phyloP scores from a whole-genome alignment of 805 yeast genomes.

The Brettanomyces custersianus region DNA sequence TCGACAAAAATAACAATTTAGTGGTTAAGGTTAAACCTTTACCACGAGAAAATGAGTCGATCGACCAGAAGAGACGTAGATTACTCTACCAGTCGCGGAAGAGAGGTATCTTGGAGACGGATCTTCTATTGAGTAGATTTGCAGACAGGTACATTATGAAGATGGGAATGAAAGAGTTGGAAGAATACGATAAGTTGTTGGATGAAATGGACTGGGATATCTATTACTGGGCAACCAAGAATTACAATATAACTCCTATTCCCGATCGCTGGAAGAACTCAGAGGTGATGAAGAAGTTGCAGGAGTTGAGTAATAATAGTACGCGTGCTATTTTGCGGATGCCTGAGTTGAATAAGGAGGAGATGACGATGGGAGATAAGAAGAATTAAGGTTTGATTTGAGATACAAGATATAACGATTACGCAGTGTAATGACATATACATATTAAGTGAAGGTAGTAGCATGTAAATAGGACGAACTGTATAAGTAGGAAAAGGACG shows the following conservation, averaged over 20 bases:
- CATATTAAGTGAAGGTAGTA: too few species aligned
- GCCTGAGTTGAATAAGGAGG: constrained; percentile 51
- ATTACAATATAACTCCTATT: constrained; percentile 71
- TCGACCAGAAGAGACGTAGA: constrained; percentile 76
- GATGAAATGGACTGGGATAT: constrained; percentile 99
- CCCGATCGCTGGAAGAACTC: constrained; percentile 81
- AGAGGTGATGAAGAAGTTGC: constrained; percentile 52
- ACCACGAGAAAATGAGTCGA: constrained; percentile 62
- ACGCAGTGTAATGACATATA: too few species aligned
- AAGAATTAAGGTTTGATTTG: neutral
- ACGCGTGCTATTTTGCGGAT: constrained; percentile 71
- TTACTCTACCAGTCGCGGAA: constrained; percentile 86
- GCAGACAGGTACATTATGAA: constrained; percentile 62
- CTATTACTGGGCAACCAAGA: constrained; percentile 93
- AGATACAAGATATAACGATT: too few species aligned
- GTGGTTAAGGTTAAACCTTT: constrained; percentile 71
- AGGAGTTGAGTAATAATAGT: constrained; percentile 65
- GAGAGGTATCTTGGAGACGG: constrained; percentile 92
- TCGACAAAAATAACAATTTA: constrained; percentile 31
- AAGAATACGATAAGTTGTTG: constrained; percentile 76
- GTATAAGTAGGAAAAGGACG: too few species aligned
- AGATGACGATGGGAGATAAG: neutral
- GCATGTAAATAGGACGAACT: too few species aligned
- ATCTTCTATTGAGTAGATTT: constrained; percentile 73
- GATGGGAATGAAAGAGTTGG: constrained; percentile 57